Percentiles rank a stretch among this genome's conserved stretches.
Evolutionary conservation across 2,329 filamentous ascomycete species (phyloP).

Genomic region (Fusarium subglutinans): DNA sequence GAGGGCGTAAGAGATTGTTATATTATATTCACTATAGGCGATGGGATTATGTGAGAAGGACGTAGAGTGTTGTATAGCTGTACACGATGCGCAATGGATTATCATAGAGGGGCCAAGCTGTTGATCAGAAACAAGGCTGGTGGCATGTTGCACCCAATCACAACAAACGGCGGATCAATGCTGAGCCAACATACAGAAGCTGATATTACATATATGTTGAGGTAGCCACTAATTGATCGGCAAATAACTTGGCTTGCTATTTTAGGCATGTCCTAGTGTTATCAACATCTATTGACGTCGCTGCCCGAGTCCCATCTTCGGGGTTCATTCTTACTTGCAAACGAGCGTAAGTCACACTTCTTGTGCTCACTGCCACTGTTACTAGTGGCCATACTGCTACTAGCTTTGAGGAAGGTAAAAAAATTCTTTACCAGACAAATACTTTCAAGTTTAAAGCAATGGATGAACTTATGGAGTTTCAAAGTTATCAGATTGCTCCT

Average conservation of each 20-base stretch:
- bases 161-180: neutral
- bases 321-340: conserved; percentile 6
- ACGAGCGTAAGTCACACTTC: neutral
- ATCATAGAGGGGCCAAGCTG: neutral
- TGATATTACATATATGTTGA: neutral
- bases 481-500: neutral
- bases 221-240: neutral
- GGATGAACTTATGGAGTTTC: neutral
- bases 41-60: conserved; percentile 15
- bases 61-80: neutral
- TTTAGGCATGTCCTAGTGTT: no score
- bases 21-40: neutral
- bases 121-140: no score
- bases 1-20: neutral
- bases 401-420: neutral
- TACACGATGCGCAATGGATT: neutral
- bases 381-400: neutral
- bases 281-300: neutral
- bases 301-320: neutral
- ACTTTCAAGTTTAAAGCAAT: neutral
- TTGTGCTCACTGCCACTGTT: neutral
- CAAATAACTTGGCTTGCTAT: no score
- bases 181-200: no score
- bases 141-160: neutral
- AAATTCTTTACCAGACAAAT: neutral